Conservation (phyloP, 192 early-diverging fungal species). For the Gamsiella multidivaricata region DNA sequence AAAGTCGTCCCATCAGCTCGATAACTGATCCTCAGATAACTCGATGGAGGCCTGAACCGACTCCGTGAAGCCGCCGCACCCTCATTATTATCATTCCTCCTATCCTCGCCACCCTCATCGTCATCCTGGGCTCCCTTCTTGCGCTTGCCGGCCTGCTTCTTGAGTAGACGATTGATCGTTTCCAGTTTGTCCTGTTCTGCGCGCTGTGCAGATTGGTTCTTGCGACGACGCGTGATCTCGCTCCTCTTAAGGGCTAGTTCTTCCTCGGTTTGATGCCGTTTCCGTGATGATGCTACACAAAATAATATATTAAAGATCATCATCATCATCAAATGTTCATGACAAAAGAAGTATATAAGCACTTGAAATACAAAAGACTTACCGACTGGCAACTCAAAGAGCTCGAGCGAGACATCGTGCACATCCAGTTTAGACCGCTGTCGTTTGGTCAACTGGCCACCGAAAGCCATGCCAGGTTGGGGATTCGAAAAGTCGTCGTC, state of each 20-base stretch:
- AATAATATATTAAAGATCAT: neutral
- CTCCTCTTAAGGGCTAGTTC: constrained; percentile 76
- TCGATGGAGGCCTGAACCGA: constrained; percentile 26
- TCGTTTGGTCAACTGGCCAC: constrained; percentile 71
- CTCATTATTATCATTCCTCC: constrained; percentile 23
- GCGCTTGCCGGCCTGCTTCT: constrained; percentile 82
- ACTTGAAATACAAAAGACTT: constrained; percentile 2
- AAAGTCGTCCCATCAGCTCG: constrained; percentile 54
- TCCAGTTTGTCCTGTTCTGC: constrained; percentile 82
- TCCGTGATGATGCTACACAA: constrained; percentile 67
- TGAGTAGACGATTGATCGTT: constrained; percentile 83
- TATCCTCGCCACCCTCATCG: constrained; percentile 64
- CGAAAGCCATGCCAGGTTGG: constrained; percentile 30
- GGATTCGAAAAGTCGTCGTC: constrained; percentile 48
- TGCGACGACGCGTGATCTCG: constrained; percentile 79
- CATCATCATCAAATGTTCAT: neutral
- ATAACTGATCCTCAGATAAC: constrained; percentile 51
- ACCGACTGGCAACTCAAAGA: constrained; percentile 77
- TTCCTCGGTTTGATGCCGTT: constrained; percentile 72
- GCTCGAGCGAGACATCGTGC: constrained; percentile 61
- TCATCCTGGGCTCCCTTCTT: constrained; percentile 69
- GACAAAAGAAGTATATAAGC: neutral
- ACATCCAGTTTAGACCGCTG: constrained; percentile 75
- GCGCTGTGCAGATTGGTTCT: constrained; percentile 81
- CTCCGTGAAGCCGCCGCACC: neutral